A percentile compares a stretch with the other conserved stretches of the same genome.
phyloP scores from a whole-genome alignment of 2,329 filamentous ascomycete species.

The Diaporthe eres region DNA sequence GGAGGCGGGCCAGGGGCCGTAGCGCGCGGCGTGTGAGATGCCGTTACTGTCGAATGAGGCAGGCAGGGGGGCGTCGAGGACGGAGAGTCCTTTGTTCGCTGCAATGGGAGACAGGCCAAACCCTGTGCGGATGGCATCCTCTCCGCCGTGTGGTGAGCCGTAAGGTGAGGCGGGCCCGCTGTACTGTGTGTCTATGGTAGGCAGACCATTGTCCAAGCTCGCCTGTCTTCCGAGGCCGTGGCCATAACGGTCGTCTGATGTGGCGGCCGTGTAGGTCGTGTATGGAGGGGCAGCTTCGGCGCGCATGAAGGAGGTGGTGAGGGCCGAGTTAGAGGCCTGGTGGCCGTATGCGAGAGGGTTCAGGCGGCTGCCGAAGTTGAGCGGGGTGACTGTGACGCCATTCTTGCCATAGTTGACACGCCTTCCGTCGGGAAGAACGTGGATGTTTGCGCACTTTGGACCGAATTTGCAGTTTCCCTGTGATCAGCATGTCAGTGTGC shows the following conservation, averaged over 20 bases:
- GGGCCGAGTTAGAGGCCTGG: conserved; percentile 76
- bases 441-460: conserved; percentile 95
- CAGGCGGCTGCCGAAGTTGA: conserved; percentile 77
- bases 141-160: conserved; percentile 85
- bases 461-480: conserved; percentile 99
- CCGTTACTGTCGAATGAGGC: conserved; percentile 97
- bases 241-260: conserved; percentile 56
- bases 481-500: conserved; percentile 32
- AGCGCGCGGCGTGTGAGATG: conserved; percentile 90
- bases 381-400: conserved; percentile 73
- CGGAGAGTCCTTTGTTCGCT: conserved; percentile 81
- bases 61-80: conserved; percentile 91
- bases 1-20: conserved; percentile 91
- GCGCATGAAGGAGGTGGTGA: conserved; percentile 82
- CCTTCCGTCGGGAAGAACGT: conserved; percentile 93
- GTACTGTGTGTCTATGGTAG: conserved; percentile 71
- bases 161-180: conserved; percentile 74
- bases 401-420: conserved; percentile 86
- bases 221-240: conserved; percentile 63
- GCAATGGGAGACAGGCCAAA: conserved; percentile 82
- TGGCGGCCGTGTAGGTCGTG: conserved; percentile 63
- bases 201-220: conserved; percentile 68
- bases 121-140: conserved; percentile 70
- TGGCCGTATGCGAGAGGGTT: conserved; percentile 74
- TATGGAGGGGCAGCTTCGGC: conserved; percentile 66